Percentiles rank a stretch among this genome's conserved stretches.
phyloP scores from a whole-genome alignment of 1,284 basidiomycete genomes.

The Meripilus lineatus region DNA sequence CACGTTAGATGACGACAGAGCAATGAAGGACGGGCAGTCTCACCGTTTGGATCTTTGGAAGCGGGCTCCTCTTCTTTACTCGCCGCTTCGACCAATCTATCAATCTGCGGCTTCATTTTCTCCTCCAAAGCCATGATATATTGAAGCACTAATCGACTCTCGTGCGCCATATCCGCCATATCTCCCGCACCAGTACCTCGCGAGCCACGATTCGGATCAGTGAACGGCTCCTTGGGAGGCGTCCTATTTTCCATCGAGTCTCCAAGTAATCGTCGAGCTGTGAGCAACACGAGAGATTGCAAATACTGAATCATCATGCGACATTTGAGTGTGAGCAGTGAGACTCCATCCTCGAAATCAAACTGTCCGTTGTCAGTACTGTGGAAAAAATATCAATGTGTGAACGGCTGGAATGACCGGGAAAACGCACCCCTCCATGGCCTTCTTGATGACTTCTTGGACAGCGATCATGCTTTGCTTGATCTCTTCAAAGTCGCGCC shows the following conservation, averaged over 20 bases:
- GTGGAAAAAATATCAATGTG: constrained; percentile 14
- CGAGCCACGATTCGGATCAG: constrained; percentile 40
- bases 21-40: constrained; percentile 3
- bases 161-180: constrained; percentile 68
- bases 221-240: constrained; percentile 49
- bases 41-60: constrained; percentile 68
- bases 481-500: constrained; percentile 58
- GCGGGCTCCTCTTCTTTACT: constrained; percentile 48
- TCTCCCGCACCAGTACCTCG: constrained; percentile 61
- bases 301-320: constrained; percentile 84
- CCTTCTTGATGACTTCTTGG: constrained; percentile 48
- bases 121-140: constrained; percentile 78
- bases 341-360: constrained; percentile 79
- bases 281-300: constrained; percentile 78
- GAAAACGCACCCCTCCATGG: constrained; percentile 52
- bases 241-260: constrained; percentile 51
- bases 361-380: constrained; percentile 39
- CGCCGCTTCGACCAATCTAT: constrained; percentile 82
- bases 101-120: constrained; percentile 92
- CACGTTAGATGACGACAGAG: neutral
- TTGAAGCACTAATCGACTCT: constrained; percentile 73
- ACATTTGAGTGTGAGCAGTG: constrained; percentile 86
- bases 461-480: constrained; percentile 55
- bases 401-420: neutral
- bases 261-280: constrained; percentile 63